Conservation (phyloP, 1,284 basidiomycete genomes). For the Papiliotrema nemorosa region DNA sequence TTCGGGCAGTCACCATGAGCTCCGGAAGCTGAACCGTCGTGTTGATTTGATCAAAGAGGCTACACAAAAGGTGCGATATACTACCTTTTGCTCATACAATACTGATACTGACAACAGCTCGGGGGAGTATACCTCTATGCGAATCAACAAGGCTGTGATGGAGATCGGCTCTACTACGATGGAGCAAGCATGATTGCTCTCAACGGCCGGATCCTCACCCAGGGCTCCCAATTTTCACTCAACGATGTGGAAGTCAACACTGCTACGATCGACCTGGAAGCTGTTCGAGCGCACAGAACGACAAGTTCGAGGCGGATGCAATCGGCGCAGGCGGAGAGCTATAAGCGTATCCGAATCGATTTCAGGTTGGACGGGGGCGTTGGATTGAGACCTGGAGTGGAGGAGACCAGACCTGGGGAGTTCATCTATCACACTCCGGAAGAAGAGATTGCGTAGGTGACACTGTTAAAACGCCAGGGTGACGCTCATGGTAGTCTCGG, state of each 20-base stretch:
- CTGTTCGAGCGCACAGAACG: conserved; percentile 82
- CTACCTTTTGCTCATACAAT: background rate
- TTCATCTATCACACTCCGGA: conserved; percentile 78
- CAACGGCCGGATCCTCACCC: conserved; percentile 87
- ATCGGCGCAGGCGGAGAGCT: conserved; percentile 68
- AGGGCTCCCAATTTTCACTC: conserved; percentile 86
- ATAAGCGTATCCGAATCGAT: conserved; percentile 72
- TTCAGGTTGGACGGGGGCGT: conserved; percentile 61
- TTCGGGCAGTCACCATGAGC: conserved; percentile 93
- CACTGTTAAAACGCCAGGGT: background rate
- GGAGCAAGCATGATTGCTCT: conserved; percentile 93
- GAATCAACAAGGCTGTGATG: conserved; percentile 98
- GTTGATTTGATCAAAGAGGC: conserved; percentile 96
- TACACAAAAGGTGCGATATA: conserved; percentile 69
- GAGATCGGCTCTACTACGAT: conserved; percentile 96
- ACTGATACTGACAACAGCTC: conserved; percentile 55
- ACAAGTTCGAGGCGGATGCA: conserved; percentile 83
- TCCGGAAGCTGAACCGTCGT: conserved; percentile 85
- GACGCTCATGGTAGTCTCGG: conserved; percentile 65
- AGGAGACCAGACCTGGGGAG: conserved; percentile 55
- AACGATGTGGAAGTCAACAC: conserved; percentile 93
- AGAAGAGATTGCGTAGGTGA: conserved; percentile 93
- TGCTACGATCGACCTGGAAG: conserved; percentile 92
- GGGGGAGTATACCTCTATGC: conserved; percentile 97
- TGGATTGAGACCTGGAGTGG: conserved; percentile 64